Evolutionary conservation across 1,284 basidiomycete species (phyloP).

Genomic region (Takashimella koratensis): DNA sequence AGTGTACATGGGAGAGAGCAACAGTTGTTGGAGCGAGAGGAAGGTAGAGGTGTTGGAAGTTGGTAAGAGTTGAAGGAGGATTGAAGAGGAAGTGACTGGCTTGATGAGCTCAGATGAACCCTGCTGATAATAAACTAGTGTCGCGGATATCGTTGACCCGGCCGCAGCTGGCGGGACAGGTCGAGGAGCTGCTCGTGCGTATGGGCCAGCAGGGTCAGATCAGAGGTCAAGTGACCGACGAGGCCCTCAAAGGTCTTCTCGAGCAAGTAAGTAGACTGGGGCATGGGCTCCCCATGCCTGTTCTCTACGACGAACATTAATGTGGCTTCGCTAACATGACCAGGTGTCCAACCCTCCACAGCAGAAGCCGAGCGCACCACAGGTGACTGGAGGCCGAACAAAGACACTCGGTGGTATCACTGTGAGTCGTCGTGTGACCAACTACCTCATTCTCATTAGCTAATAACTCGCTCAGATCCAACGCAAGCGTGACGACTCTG

Average conservation of each 20-base stretch:
- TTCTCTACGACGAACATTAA: neutral
- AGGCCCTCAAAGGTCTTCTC: conserved; percentile 82
- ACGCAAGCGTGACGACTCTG: conserved; percentile 48
- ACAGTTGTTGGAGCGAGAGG: conserved; percentile 1
- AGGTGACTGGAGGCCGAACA: conserved; percentile 30
- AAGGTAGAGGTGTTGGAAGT: neutral
- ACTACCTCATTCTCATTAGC: neutral
- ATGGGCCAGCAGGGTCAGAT: conserved; percentile 95
- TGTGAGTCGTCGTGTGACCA: conserved; percentile 20
- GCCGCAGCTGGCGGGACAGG: conserved; percentile 78
- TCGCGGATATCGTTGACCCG: conserved; percentile 91
- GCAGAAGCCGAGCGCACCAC: conserved; percentile 23
- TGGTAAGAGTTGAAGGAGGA: neutral
- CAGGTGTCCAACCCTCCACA: conserved; percentile 41
- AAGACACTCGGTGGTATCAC: conserved; percentile 47
- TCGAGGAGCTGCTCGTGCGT: conserved; percentile 76
- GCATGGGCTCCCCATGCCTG: neutral
- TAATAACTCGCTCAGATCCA: conserved; percentile 35
- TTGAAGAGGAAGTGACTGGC: neutral
- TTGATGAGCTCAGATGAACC: neutral
- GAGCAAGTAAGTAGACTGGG: conserved; percentile 66
- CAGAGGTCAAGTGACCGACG: conserved; percentile 76
- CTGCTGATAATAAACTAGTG: too few species aligned
- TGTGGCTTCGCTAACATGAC: too few species aligned
- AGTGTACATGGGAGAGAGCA: conserved; percentile 44